Percentiles rank a stretch among this genome's conserved stretches.
phyloP scores from a whole-genome alignment of 306 rosid genomes.

The Hylodesmum podocarpum region DNA sequence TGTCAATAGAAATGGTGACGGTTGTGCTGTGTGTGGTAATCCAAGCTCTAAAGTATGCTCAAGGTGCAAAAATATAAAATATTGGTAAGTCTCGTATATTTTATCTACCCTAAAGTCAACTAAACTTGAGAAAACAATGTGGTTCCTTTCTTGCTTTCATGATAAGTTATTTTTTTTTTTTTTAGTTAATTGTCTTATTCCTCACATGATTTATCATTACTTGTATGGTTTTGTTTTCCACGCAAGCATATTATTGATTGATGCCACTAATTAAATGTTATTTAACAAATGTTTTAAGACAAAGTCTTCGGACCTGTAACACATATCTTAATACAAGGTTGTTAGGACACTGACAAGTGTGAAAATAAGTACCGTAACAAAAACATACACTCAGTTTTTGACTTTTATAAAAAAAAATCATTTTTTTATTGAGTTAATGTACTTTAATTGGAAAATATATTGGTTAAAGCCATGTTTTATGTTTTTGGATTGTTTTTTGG shows the following conservation, averaged over 20 bases:
- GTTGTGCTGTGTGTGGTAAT: constrained; percentile 36
- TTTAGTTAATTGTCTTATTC: not conserved
- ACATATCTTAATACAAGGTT: not conserved
- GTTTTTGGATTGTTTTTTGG: too few relatives aligned
- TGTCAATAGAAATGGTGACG: not conserved
- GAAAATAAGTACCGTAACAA: not conserved
- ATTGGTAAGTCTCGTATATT: constrained; percentile 14
- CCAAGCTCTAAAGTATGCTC: constrained; percentile 33
- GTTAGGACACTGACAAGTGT: not conserved
- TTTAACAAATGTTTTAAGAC: not conserved
- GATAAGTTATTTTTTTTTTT: not conserved
- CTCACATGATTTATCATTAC: not conserved
- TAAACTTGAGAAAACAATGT: constrained; percentile 8
- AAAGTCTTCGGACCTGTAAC: not conserved
- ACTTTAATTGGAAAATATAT: too few relatives aligned
- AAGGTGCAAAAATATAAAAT: constrained; percentile 35
- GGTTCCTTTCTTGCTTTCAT: not conserved
- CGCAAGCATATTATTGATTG: not conserved
- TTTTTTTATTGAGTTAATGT: too few relatives aligned
- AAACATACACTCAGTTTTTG: not conserved
- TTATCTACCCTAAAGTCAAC: not conserved
- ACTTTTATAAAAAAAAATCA: too few relatives aligned
- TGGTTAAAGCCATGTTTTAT: too few relatives aligned
- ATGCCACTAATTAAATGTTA: not conserved
- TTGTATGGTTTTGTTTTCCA: not conserved